Percentiles rank a stretch among this genome's conserved stretches.
phyloP scores from a whole-genome alignment of 768 basidiomycete genomes.

The Xerocomus brunneocitrinus region DNA sequence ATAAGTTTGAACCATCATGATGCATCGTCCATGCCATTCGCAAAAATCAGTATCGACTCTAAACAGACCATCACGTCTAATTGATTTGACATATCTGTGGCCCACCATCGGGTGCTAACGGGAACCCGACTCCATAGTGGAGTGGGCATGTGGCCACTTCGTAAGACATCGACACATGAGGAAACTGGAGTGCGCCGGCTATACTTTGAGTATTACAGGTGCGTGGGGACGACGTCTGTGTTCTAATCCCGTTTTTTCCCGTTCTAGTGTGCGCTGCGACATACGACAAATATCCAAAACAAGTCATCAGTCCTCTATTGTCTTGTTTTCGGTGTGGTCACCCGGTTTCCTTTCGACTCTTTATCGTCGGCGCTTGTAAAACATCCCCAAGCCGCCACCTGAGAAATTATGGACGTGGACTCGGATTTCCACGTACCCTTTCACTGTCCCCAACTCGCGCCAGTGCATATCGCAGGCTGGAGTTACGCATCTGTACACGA shows the following conservation, averaged over 20 bases:
- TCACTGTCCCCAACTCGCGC: slow-evolving; percentile 28
- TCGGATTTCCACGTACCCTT: slow-evolving; percentile 26
- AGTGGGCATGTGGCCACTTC: no score
- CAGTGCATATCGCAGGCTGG: slow-evolving; percentile 25
- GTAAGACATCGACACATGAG: neutral
- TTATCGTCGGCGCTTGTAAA: neutral
- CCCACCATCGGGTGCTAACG: no score
- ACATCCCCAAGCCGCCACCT: neutral
- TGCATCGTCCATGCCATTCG: no score
- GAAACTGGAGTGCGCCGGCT: neutral
- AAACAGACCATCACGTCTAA: no score
- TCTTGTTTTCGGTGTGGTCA: neutral
- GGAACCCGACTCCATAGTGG: no score
- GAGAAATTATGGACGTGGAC: slow-evolving; percentile 17
- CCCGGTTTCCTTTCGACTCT: neutral
- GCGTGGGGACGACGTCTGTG: slow-evolving; percentile 3
- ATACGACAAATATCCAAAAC: neutral
- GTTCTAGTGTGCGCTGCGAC: neutral
- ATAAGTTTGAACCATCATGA: no score
- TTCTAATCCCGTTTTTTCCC: slow-evolving; percentile 11
- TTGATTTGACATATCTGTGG: no score
- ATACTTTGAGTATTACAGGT: neutral
- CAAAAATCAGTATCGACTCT: no score
- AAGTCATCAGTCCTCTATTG: neutral
- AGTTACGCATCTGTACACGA: slow-evolving; percentile 24